A percentile compares a stretch with the other conserved stretches of the same genome.
phyloP scores from a whole-genome alignment of 2,329 filamentous ascomycete genomes.

The Colletotrichum sp. region DNA sequence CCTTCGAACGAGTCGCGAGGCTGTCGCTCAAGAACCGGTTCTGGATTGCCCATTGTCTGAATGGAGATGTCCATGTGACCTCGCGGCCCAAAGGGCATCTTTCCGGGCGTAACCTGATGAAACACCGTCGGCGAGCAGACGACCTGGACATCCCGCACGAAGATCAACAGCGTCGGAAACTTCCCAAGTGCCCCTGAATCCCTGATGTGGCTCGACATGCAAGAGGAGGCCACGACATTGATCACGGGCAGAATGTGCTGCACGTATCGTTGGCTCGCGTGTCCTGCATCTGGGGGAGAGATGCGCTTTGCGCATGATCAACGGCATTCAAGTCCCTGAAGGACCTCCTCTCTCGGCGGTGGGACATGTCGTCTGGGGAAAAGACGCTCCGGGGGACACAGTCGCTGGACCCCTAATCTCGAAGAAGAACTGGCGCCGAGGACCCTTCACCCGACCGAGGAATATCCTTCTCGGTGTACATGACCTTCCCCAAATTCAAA shows the following conservation, averaged over 20 bases:
- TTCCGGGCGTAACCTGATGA: background rate
- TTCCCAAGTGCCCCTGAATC: background rate
- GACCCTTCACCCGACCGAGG: background rate
- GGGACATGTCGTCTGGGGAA: background rate
- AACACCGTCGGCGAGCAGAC: background rate
- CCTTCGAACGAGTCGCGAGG: background rate
- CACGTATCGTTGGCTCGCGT: background rate
- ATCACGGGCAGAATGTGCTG: background rate
- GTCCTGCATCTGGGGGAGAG: background rate
- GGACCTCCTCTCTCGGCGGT: background rate
- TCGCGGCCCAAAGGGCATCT: background rate
- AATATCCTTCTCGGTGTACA: background rate
- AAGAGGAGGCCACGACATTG: background rate
- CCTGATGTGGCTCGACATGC: background rate
- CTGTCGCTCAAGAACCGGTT: background rate
- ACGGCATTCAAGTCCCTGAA: conserved; percentile 7
- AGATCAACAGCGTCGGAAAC: background rate
- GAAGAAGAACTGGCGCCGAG: background rate
- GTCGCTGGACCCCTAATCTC: background rate
- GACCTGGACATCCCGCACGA: background rate
- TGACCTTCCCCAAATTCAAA: background rate
- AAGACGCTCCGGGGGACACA: background rate
- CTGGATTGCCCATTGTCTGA: background rate
- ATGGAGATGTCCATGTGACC: background rate
- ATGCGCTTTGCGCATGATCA: conserved; percentile 11